Conservation (phyloP, 2,329 filamentous ascomycete species). For the Monosporascus sp. region DNA sequence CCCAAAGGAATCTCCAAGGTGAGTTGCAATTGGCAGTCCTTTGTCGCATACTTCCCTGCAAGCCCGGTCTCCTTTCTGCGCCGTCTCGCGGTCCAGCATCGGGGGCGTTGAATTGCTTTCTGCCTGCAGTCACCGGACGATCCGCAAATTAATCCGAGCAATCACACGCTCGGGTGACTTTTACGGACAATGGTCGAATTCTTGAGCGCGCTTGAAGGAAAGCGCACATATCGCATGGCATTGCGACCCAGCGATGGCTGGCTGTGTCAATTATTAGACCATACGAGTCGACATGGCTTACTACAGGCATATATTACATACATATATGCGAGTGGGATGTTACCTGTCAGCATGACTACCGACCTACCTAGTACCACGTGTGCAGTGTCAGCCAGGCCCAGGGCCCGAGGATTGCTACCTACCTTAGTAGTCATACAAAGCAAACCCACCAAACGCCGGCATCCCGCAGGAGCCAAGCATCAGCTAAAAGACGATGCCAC, state of each 20-base stretch:
- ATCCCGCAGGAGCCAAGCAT: not conserved
- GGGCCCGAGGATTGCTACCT: not conserved
- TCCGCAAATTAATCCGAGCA: not conserved
- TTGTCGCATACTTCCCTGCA: not conserved
- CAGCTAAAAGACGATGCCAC: not conserved
- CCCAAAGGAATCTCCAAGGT: constrained; percentile 20
- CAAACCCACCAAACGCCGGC: not conserved
- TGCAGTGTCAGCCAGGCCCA: not conserved
- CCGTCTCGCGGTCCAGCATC: no score
- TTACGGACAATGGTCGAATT: not conserved
- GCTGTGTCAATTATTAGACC: not conserved
- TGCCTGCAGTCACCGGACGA: not conserved
- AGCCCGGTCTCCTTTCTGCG: no score
- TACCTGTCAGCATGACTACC: no score
- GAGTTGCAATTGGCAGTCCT: not conserved
- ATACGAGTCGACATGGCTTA: not conserved
- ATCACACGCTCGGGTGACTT: not conserved
- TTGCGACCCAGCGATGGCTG: not conserved
- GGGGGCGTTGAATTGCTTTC: no score
- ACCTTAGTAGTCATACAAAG: no score
- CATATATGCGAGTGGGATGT: no score
- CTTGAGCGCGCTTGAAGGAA: not conserved
- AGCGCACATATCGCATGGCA: not conserved
- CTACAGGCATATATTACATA: no score
- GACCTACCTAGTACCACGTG: no score